A percentile compares a stretch with the other conserved stretches of the same genome.
phyloP scores from a whole-genome alignment of 2,329 filamentous ascomycete species.

The Annulohypoxylon truncatum region DNA sequence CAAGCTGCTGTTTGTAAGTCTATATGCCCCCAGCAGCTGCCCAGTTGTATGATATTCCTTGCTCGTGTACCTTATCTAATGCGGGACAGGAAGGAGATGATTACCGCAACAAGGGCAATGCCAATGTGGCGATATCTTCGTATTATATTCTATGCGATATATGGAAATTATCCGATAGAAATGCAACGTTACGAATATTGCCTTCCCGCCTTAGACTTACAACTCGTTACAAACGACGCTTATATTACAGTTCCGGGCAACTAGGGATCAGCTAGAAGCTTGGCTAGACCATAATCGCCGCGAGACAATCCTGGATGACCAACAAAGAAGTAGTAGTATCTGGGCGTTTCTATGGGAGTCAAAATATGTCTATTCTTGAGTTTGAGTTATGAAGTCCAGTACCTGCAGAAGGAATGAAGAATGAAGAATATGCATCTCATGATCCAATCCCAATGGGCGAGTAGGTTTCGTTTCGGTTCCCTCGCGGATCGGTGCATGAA shows the following conservation, averaged over 20 bases:
- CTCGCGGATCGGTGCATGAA: constrained; percentile 20
- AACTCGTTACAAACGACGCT: constrained; percentile 2
- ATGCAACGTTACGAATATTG: constrained; percentile 31
- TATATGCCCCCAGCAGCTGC: not conserved
- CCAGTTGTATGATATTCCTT: not conserved
- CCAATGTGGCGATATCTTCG: constrained; percentile 16
- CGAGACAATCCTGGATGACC: not conserved
- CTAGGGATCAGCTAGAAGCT: not conserved
- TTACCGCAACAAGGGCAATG: not conserved
- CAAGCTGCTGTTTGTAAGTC: constrained; percentile 44
- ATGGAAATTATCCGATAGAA: constrained; percentile 2
- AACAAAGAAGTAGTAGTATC: not conserved
- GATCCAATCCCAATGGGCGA: constrained; percentile 7
- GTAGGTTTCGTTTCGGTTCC: constrained; percentile 11
- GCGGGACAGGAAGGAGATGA: constrained; percentile 18
- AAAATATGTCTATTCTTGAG: not conserved
- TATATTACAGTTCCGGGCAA: not conserved
- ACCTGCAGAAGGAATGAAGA: not conserved
- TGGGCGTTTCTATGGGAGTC: not conserved
- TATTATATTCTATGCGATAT: constrained; percentile 3
- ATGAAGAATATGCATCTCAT: constrained; percentile 12
- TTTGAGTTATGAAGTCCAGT: not conserved
- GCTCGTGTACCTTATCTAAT: constrained; percentile 13
- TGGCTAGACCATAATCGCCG: not conserved
- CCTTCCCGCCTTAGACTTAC: not conserved